Evolutionary conservation across 768 basidiomycete species (phyloP).

Genomic region (Favolaschia claudopus): DNA sequence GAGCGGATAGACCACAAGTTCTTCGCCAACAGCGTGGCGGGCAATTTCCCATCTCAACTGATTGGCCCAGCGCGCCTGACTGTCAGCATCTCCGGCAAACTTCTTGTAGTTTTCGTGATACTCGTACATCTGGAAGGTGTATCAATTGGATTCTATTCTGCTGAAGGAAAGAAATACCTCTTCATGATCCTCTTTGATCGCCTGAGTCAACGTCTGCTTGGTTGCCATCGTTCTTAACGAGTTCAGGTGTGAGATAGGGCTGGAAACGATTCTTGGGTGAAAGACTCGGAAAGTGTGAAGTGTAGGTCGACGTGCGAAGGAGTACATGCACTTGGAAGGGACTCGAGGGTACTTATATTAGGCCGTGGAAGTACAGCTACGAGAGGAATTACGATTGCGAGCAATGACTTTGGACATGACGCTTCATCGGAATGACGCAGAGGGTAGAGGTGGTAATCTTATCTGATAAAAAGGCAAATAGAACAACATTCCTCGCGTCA

Average conservation of each 20-base stretch:
- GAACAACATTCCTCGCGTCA: too few species aligned
- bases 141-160: background rate
- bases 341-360: too few species aligned
- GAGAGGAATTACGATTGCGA: too few species aligned
- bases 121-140: conserved; percentile 55
- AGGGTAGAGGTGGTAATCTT: too few species aligned
- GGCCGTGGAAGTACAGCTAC: too few species aligned
- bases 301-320: conserved; percentile 2
- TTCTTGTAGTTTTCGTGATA: conserved; percentile 60
- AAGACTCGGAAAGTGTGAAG: background rate
- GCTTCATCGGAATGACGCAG: too few species aligned
- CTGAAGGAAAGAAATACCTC: conserved; percentile 41
- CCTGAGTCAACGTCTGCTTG: conserved; percentile 38
- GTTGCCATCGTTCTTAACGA: conserved; percentile 17
- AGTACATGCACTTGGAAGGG: too few species aligned
- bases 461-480: too few species aligned
- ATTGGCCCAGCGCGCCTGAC: conserved; percentile 59
- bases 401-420: background rate
- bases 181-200: conserved; percentile 58
- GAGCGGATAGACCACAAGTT: conserved; percentile 69
- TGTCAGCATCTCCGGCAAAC: conserved; percentile 49
- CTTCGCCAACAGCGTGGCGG: conserved; percentile 67
- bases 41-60: conserved; percentile 70
- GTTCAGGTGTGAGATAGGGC: background rate
- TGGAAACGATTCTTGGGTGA: background rate